Evolutionary conservation across 441 rosid species (phyloP).

Genomic region (Geranium incanum): DNA sequence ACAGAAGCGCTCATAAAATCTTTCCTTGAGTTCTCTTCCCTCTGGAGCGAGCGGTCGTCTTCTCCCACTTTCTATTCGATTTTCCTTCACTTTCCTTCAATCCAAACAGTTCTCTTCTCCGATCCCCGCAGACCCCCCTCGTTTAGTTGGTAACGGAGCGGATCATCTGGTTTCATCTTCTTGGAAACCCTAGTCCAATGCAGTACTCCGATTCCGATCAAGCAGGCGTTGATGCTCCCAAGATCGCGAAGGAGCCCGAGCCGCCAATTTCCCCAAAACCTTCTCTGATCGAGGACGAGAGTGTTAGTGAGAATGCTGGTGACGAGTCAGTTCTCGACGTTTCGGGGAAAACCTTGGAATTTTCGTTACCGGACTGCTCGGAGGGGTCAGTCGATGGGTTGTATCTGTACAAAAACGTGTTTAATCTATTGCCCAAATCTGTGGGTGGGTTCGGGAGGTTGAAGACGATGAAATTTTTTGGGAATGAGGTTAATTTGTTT

Average conservation of each 20-base stretch:
- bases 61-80: slow-evolving; percentile 11
- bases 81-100: slow-evolving; percentile 21
- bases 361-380: slow-evolving; percentile 40
- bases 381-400: slow-evolving; percentile 40
- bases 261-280: slow-evolving; percentile 18
- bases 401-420: slow-evolving; percentile 63
- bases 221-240: slow-evolving; percentile 19
- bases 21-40: slow-evolving; percentile 20
- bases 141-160: neutral
- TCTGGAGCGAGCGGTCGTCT: slow-evolving; percentile 32
- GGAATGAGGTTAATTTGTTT: slow-evolving; percentile 65
- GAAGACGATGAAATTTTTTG: slow-evolving; percentile 68
- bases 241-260: slow-evolving; percentile 23
- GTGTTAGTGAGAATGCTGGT: slow-evolving; percentile 22
- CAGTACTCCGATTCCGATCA: slow-evolving; percentile 28
- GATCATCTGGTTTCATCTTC: slow-evolving; percentile 6
- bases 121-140: neutral
- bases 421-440: slow-evolving; percentile 71
- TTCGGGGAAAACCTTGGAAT: slow-evolving; percentile 57
- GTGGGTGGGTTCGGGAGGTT: slow-evolving; percentile 44
- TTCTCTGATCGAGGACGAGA: neutral
- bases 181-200: slow-evolving; percentile 22
- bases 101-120: slow-evolving; percentile 21
- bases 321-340: slow-evolving; percentile 66
- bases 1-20: neutral